Evolutionary conservation across 768 basidiomycete genomes (phyloP).

Genomic region (Leucocoprinus birnbaumii): DNA sequence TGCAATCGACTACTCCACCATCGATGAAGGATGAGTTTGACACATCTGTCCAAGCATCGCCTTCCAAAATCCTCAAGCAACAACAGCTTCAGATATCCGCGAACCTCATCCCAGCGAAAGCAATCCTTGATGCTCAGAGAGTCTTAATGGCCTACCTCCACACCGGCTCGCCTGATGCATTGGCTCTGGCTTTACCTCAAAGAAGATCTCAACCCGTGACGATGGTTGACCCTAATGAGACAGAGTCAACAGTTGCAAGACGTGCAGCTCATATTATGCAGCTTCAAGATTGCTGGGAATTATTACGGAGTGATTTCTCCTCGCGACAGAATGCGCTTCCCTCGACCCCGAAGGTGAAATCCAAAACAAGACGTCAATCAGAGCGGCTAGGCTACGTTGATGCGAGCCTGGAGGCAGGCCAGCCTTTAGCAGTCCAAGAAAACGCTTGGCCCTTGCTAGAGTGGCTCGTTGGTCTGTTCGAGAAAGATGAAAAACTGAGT

Average conservation of each 20-base stretch:
- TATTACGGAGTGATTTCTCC: constrained; percentile 54
- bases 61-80: constrained; percentile 43
- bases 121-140: constrained; percentile 48
- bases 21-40: constrained; percentile 20
- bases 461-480: constrained; percentile 66
- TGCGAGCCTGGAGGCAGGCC: constrained; percentile 20
- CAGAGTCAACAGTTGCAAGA: constrained; percentile 56
- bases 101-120: constrained; percentile 38
- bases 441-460: constrained; percentile 72
- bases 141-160: constrained; percentile 51
- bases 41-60: constrained; percentile 36
- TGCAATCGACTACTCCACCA: constrained; percentile 44
- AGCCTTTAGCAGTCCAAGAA: constrained; percentile 43
- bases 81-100: constrained; percentile 33
- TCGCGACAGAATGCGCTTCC: constrained; percentile 18
- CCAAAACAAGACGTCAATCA: constrained; percentile 29
- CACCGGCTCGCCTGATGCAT: constrained; percentile 53
- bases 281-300: constrained; percentile 58
- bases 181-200: constrained; percentile 55
- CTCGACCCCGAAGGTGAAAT: constrained; percentile 29
- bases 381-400: not conserved
- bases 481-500: constrained; percentile 53
- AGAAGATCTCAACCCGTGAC: constrained; percentile 16
- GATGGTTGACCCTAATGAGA: constrained; percentile 27
- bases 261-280: constrained; percentile 52